Evolutionary conservation across 108 stramenopile genomes (phyloP).

Genomic region (Skeletonema menzelii): DNA sequence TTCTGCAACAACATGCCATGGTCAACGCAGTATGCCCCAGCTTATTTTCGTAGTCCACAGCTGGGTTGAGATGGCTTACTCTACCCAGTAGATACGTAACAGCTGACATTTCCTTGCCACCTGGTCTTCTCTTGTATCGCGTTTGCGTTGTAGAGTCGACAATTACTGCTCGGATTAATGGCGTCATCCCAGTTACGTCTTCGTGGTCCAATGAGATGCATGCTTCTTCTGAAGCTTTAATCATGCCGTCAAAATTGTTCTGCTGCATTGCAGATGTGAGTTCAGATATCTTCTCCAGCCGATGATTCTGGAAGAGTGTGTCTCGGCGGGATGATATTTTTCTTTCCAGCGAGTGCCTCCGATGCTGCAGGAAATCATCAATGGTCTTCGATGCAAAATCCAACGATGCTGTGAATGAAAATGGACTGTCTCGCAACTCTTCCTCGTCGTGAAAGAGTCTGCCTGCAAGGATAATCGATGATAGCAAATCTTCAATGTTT

Average conservation of each 20-base stretch:
- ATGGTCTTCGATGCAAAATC: background rate
- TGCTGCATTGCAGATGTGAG: slow-evolving; percentile 28
- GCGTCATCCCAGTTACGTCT: slow-evolving; percentile 32
- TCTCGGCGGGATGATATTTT: slow-evolving; percentile 27
- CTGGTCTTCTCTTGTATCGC: slow-evolving; percentile 19
- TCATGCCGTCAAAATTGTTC: slow-evolving; percentile 31
- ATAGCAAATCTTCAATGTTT: slow-evolving; percentile 7
- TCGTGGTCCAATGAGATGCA: slow-evolving; percentile 25
- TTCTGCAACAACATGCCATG: slow-evolving; percentile 22
- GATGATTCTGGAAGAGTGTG: slow-evolving; percentile 20
- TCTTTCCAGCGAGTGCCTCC: slow-evolving; percentile 7
- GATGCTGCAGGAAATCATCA: slow-evolving; percentile 2
- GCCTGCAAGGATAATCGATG: slow-evolving; percentile 5
- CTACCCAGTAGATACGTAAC: slow-evolving; percentile 41
- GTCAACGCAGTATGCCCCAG: slow-evolving; percentile 41
- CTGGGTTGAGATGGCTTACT: slow-evolving; percentile 23
- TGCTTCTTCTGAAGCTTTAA: slow-evolving; percentile 30
- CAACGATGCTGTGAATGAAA: background rate
- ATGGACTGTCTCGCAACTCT: background rate
- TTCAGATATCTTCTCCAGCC: background rate
- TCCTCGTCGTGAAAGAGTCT: slow-evolving; percentile 4
- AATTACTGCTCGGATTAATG: slow-evolving; percentile 35
- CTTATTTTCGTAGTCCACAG: slow-evolving; percentile 34
- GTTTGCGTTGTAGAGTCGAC: slow-evolving; percentile 9
- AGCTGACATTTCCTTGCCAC: slow-evolving; percentile 10